Evolutionary conservation across 129 eudicot genomes (phyloP).

Genomic region (Flaveria ramosissima): DNA sequence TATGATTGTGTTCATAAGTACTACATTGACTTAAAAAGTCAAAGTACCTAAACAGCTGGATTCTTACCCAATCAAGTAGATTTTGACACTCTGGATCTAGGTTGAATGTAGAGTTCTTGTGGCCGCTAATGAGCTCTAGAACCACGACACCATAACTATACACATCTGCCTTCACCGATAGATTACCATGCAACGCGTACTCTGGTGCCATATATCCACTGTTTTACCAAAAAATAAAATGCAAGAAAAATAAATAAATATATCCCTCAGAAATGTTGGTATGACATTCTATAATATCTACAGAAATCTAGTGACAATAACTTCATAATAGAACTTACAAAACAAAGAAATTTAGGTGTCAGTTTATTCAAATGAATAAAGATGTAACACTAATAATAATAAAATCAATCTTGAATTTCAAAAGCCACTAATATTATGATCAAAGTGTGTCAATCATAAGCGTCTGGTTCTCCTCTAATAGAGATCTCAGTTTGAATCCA

Average conservation of each 20-base stretch:
- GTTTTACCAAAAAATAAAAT: neutral
- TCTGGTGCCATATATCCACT: constrained; percentile 97
- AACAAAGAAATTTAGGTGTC: neutral
- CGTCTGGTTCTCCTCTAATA: neutral
- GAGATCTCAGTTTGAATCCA: neutral
- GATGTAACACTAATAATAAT: neutral
- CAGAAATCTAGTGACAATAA: neutral
- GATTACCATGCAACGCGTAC: constrained; percentile 67
- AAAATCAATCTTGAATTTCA: neutral
- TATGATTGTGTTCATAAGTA: neutral
- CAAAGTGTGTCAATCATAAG: neutral
- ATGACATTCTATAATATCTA: neutral
- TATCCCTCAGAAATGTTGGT: neutral
- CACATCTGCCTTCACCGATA: constrained; percentile 81
- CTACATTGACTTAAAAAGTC: constrained; percentile 19
- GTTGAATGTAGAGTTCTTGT: constrained; percentile 63
- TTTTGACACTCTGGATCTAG: constrained; percentile 53
- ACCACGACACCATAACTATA: constrained; percentile 82
- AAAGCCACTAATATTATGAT: neutral
- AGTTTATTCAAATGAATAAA: neutral
- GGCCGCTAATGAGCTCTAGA: constrained; percentile 84
- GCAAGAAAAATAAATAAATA: neutral
- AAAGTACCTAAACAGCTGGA: neutral
- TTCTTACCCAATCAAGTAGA: constrained; percentile 83
- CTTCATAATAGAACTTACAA: neutral